Evolutionary conservation across 208 protist species (phyloP), one percentile per base, ranked within the genome.

Genomic region (Leishmania lainsoni): DNA sequence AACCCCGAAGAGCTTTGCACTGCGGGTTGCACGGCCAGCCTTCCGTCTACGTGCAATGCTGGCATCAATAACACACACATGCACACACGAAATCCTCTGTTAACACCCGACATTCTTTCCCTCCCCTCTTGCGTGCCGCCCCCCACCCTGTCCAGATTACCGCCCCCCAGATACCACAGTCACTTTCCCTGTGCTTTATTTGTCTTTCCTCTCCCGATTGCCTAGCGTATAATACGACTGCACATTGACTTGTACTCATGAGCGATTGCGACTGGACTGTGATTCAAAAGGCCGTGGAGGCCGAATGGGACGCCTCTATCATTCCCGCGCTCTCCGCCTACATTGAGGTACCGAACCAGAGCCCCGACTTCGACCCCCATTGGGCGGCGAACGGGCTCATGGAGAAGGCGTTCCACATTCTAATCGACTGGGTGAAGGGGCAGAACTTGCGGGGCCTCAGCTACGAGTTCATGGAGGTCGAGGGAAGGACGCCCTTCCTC

Each of bases 281-380:
- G 4, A 87, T 98, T n/a, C 70, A 88, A 48, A 70, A 86, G 65
- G 76, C 77, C 51, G 87, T 98, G 54, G 83, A 90, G 54, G 80
- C 81, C 14, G 90, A 97, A 63, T 99, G 94, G 93, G 97, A 99
- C 81, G 83, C 87, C 54, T 87, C 87, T 12, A 91, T 98, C 71
- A 71, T 99, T n/a, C 93, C 94, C 48, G 81, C 89, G 1, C 80
- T 99, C 42, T 90, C 86, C 45, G 90, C 94, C 63, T 99, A 98
- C 81, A 95, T 99, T 84, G 88, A 97, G 76, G 90, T 99, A 56
- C 97, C 97, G 73, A 99, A 98, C 87, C 93, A 97, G 78, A 98
- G 95, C 75, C 98, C 98, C 56, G 78, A 90, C 59, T 99, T 92
- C 83, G 98, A 99, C 80, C 63, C 68, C 8, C 91, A 98, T 72